phyloP scores from a whole-genome alignment of 1,284 basidiomycete species.

The Cutaneotrichosporon sp. region DNA sequence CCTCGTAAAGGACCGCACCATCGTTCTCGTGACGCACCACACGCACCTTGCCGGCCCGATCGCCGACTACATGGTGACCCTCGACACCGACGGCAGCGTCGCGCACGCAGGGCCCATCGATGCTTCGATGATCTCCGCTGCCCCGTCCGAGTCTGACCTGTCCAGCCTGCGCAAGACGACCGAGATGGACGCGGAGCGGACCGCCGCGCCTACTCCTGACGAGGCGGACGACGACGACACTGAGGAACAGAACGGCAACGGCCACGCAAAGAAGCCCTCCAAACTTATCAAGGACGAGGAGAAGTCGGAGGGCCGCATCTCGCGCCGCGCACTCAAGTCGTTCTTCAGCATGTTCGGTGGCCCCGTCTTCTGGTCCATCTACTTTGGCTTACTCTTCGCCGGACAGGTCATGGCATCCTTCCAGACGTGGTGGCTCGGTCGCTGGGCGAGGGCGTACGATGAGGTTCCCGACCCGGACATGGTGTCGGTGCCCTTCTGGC shows the following conservation, averaged over 20 bases:
- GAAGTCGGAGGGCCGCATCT: slow-evolving; percentile 61
- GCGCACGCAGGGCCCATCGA: slow-evolving; percentile 45
- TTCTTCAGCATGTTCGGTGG: slow-evolving; percentile 54
- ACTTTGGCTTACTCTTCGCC: slow-evolving; percentile 39
- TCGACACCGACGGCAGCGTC: slow-evolving; percentile 59
- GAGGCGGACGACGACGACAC: background rate
- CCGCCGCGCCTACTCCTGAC: slow-evolving; percentile 25
- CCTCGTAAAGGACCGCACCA: slow-evolving; percentile 66
- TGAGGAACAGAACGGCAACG: slow-evolving; percentile 26
- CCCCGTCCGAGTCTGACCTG: slow-evolving; percentile 21
- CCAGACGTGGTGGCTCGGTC: slow-evolving; percentile 63
- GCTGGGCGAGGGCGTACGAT: slow-evolving; percentile 63
- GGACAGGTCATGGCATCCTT: slow-evolving; percentile 50
- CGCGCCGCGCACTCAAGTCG: slow-evolving; percentile 53
- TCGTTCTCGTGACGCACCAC: slow-evolving; percentile 75
- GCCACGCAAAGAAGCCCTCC: slow-evolving; percentile 13
- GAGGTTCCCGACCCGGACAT: slow-evolving; percentile 34
- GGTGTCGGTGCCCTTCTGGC: slow-evolving; percentile 54
- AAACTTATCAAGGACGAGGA: slow-evolving; percentile 63
- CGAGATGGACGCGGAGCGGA: slow-evolving; percentile 51
- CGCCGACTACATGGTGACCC: slow-evolving; percentile 64
- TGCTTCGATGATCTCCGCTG: slow-evolving; percentile 23
- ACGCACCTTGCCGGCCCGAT: slow-evolving; percentile 65
- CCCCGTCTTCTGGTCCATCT: slow-evolving; percentile 52
- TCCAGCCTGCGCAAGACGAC: slow-evolving; percentile 27